Evolutionary conservation across 202 grass and related monocot genomes (phyloP).

Genomic region (Eragrostis tef): DNA sequence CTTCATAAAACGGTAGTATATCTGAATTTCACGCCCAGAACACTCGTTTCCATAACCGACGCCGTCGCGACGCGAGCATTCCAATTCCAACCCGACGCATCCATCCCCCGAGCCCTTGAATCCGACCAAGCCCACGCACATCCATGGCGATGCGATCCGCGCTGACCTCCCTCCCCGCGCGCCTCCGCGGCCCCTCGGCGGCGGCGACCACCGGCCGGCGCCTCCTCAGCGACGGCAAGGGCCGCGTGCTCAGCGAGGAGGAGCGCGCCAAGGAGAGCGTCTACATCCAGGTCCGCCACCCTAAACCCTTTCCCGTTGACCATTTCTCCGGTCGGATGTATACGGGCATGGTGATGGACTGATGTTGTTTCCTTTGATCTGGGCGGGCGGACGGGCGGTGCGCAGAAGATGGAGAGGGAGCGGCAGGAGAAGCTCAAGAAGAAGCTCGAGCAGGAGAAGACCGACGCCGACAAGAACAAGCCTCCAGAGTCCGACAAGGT

Average conservation of each 20-base stretch:
- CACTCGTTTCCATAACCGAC: too few relatives aligned
- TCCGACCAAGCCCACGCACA: not conserved
- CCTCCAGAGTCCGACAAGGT: constrained; percentile 45
- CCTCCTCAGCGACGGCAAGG: constrained; percentile 69
- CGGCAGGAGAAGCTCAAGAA: constrained; percentile 75
- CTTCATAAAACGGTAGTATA: too few relatives aligned
- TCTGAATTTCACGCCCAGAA: too few relatives aligned
- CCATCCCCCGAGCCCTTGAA: not conserved
- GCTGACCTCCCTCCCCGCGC: constrained; percentile 56
- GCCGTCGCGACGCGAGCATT: too few relatives aligned
- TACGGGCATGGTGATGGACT: not conserved
- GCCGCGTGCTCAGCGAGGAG: constrained; percentile 80
- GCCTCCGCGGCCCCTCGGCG: constrained; percentile 43
- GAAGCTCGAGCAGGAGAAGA: constrained; percentile 62
- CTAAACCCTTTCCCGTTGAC: not conserved
- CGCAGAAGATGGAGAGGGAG: constrained; percentile 93
- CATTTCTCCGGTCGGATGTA: not conserved
- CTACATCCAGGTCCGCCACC: constrained; percentile 71
- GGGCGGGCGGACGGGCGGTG: not conserved
- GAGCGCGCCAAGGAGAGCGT: constrained; percentile 81
- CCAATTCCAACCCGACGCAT: too few relatives aligned
- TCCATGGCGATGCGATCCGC: constrained; percentile 71
- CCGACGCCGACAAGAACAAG: constrained; percentile 46
- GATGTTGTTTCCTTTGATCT: constrained; percentile 7
- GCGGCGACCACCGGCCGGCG: constrained; percentile 35